Evolutionary conservation across 371 early-diverging fungal species (phyloP).

Genomic region (Conidiobolus incongruus): DNA sequence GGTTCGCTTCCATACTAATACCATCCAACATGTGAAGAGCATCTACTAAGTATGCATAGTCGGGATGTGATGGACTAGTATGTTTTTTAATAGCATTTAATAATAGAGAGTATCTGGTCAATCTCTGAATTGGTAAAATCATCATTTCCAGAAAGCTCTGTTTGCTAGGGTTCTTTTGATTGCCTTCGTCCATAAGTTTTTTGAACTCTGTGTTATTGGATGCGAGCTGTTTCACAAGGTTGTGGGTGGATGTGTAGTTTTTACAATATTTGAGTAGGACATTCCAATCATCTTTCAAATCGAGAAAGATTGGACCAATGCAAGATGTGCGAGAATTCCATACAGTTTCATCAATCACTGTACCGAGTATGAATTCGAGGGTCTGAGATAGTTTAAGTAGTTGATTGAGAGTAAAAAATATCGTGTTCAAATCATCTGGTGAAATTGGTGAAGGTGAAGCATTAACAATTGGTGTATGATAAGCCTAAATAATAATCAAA

Average conservation of each 20-base stretch:
- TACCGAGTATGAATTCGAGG: no score
- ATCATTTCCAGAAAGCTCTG: constrained; percentile 27
- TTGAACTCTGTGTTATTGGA: background rate
- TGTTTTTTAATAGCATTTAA: constrained; percentile 37
- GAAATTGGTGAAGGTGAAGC: no score
- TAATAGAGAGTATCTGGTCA: constrained; percentile 35
- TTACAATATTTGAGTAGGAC: background rate
- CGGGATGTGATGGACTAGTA: constrained; percentile 34
- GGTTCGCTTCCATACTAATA: constrained; percentile 43
- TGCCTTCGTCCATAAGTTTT: background rate
- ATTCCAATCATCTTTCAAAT: background rate
- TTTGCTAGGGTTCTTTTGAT: constrained; percentile 8
- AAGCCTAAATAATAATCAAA: no score
- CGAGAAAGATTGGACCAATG: background rate
- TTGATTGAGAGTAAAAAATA: no score
- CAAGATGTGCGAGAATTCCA: background rate
- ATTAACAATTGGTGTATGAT: no score
- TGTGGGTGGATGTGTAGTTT: background rate
- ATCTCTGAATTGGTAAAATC: constrained; percentile 44
- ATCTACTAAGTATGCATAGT: constrained; percentile 21
- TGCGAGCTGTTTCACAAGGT: background rate
- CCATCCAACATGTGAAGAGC: constrained; percentile 30
- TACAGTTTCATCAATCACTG: no score
- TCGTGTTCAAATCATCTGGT: no score
- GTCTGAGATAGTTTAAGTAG: no score